Conservation (phyloP, 2,329 filamentous ascomycete genomes). For the Metarhizium sp. region DNA sequence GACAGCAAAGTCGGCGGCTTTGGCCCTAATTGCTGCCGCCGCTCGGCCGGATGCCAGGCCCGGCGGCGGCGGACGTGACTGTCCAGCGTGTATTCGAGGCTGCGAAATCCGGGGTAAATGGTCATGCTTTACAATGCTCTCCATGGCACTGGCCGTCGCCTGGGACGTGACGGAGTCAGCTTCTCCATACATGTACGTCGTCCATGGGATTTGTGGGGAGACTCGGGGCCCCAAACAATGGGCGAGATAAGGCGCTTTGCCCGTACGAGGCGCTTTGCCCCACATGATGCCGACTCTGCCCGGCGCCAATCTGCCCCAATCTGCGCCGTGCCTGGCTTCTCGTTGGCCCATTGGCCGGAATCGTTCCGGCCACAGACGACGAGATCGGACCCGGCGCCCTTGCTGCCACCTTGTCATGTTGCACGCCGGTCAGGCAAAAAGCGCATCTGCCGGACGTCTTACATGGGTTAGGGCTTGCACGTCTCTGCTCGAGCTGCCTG, state of each 20-base stretch:
- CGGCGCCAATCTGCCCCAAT: conserved; percentile 9
- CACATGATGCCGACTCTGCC: conserved; percentile 15
- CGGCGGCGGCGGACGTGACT: background rate
- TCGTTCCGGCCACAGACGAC: conserved; percentile 21
- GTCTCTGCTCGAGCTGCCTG: background rate
- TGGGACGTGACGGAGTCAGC: too few relatives aligned
- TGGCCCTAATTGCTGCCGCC: too few relatives aligned
- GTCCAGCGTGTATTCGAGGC: background rate
- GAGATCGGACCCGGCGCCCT: conserved; percentile 16
- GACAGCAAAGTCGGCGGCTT: too few relatives aligned
- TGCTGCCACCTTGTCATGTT: background rate
- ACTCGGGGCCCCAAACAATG: background rate
- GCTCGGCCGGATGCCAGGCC: too few relatives aligned
- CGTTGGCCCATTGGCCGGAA: conserved; percentile 21
- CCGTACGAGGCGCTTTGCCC: background rate
- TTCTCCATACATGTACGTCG: too few relatives aligned
- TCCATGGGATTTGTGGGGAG: too few relatives aligned
- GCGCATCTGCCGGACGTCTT: background rate
- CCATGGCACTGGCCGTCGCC: background rate
- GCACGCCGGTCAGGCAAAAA: too few relatives aligned
- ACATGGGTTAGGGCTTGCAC: background rate
- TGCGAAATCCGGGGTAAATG: background rate
- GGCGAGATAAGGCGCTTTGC: background rate
- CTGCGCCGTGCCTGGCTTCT: background rate
- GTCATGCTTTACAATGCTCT: background rate